Base-by-base conservation (phyloP, 2,329 filamentous ascomycete genomes). In the Paraconiothyrium sp. region DNA sequence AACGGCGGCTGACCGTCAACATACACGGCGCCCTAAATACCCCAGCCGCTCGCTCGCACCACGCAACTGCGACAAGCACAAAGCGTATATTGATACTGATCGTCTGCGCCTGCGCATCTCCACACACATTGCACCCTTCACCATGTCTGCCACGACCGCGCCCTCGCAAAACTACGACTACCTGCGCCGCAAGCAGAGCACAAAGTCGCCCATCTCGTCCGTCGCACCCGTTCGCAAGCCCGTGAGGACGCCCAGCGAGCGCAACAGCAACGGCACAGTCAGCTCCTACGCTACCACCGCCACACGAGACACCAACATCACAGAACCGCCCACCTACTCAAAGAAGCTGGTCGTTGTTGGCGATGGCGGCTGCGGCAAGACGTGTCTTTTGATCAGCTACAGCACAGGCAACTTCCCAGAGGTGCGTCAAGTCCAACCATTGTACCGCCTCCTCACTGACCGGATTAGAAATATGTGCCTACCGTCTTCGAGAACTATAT, bases 401-500 rank as follows among this genome's bases (percentile, higher is more conserved):
- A 97, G 93, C 76, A 94, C 98, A 83, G 95, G 95, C 62, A 97
- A 97, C 80, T 99, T 99, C 78, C 95, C 95, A 81, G 94, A 99
- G 92, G 95, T 97, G 84, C 13, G 48, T 30, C n/a, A 20, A 9
- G 14, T 7, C 34, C 34, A 43, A 16, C 10, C 8, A 30, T 7
- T 43, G 5, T 32, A 8, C 11, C 20, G 20, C 11, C 35, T 16
- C 27, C 3, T 10, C 32, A 43, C 67, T 70, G 46, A 70, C 61
- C 22, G 3, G 20, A 30, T 14, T 74, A 99, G 95, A 98, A 97
- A 98, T 99, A 99, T 75, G 95, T 99, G 44, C 95, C 95, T 4
- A 99, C 95, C 2, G 95, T 99, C 56, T 99, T 99, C 79, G 95
- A 99, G 78, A 99, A 99, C 84, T 99, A 99, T 87, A 98, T 99